Base-by-base conservation (phyloP, 2,329 filamentous ascomycete species). In the Hortaea werneckii region DNA sequence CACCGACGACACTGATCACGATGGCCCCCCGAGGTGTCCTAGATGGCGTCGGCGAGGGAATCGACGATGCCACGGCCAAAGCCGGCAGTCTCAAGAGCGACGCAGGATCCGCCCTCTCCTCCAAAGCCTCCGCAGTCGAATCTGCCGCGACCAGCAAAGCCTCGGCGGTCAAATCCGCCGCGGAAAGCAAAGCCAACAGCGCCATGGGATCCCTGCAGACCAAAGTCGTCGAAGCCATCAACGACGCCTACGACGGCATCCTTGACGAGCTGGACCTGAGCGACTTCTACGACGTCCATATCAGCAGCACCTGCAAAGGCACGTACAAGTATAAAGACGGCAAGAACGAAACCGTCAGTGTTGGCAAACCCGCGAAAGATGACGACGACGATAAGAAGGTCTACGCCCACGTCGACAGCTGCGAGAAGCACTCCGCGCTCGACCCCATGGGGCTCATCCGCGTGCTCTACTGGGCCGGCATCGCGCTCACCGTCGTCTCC, bases 231-330 rank as follows among this genome's bases (percentile, higher is more conserved):
- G 60, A 64, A 35, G 53, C 65, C 2, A 55, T 69, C 39, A 65
- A 65, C 54, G 62, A 60, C n/a, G 53, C 53, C n/a, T 60, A 58
- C 47, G 46, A 48, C 13, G 50, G 66, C 44, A 60, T 76, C 27
- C 68, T 73, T 39, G 60, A 68, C 32, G 62, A 67, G 10, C 60
- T 79, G 12, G 72, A 76, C 34, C 67, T 81, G 37, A 66, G 75
- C 27, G 74, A 80, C 58, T 82, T 77, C 63, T 82, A 82, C 65
- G 73, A 71, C 13, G 67, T 78, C 26, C 78, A 83, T 58, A 58
- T 82, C 48, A 72, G 79, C 62, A 71, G 77, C 53, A 76, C 76
- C 64, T 83, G 79, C 63, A 67, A 62, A 37, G 72, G 72, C 42
- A 64, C 65, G 44, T 74, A 72, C 59, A 62, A 59, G 3, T 69